phyloP scores from a whole-genome alignment of 2,329 filamentous ascomycete species.

The Aureobasidium mangrovei region DNA sequence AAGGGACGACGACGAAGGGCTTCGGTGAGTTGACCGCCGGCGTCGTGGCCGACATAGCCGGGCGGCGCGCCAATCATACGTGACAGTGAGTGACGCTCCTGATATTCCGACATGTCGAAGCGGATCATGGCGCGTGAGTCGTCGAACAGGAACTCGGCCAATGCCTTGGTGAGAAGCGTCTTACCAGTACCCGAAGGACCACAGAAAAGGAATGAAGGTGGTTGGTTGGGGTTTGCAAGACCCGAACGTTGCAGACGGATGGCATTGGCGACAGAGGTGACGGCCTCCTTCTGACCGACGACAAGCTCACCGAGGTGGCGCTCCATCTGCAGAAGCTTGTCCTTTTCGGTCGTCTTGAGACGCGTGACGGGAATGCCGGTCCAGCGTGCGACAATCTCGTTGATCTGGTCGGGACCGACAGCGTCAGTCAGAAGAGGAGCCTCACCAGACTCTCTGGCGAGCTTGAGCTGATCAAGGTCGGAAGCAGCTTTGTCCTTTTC shows the following conservation, averaged over 20 bases:
- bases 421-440: constrained; percentile 74
- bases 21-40: constrained; percentile 92
- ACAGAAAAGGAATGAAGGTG: constrained; percentile 96
- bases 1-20: constrained; percentile 88
- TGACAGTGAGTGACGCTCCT: constrained; percentile 89
- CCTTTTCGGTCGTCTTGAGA: constrained; percentile 90
- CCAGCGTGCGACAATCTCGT: constrained; percentile 94
- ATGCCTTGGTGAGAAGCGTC: constrained; percentile 89
- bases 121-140: constrained; percentile 96
- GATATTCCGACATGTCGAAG: constrained; percentile 99
- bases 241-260: constrained; percentile 93
- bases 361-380: constrained; percentile 97
- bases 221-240: constrained; percentile 90
- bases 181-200: constrained; percentile 98
- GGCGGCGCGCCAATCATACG: constrained; percentile 97
- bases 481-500: constrained; percentile 70
- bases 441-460: constrained; percentile 50
- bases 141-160: constrained; percentile 97
- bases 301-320: constrained; percentile 73
- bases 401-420: constrained; percentile 96
- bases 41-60: constrained; percentile 93
- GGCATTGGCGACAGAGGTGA: constrained; percentile 85
- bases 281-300: constrained; percentile 89
- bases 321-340: constrained; percentile 98
- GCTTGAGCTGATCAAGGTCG: constrained; percentile 62